Conservation (phyloP, 257 asterid species). For the Nicotiana noctiflora region DNA sequence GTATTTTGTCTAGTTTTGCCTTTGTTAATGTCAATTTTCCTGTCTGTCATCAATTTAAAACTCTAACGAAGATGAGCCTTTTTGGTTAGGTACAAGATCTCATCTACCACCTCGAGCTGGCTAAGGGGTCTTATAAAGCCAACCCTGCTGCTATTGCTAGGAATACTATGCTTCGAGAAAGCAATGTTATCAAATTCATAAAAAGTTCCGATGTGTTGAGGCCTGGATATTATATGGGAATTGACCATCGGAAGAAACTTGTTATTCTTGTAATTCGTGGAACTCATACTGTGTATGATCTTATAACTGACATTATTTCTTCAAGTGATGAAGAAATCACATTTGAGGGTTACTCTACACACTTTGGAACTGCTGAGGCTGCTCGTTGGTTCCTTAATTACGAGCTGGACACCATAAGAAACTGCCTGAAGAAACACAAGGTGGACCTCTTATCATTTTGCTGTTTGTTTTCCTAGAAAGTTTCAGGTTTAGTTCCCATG, state of each 20-base stretch:
- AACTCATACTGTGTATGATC: constrained; percentile 81
- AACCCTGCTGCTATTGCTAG: constrained; percentile 60
- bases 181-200: constrained; percentile 64
- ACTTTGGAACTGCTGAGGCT: constrained; percentile 92
- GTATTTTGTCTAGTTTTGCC: not conserved
- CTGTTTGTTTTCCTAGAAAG: not conserved
- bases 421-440: constrained; percentile 70
- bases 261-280: constrained; percentile 92
- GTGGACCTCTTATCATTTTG: constrained; percentile 25
- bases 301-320: constrained; percentile 71
- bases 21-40: not conserved
- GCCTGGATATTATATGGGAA: constrained; percentile 85
- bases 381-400: constrained; percentile 84
- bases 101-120: constrained; percentile 77
- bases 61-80: not conserved
- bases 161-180: constrained; percentile 79
- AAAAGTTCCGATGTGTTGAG: constrained; percentile 66
- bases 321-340: constrained; percentile 81
- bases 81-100: constrained; percentile 70
- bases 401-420: constrained; percentile 65
- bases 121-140: constrained; percentile 82
- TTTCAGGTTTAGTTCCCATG: not conserved
- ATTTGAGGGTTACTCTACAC: constrained; percentile 74
- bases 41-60: not conserved
- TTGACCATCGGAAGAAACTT: constrained; percentile 66